Evolutionary conservation across 371 early-diverging fungal species (phyloP).

Genomic region (Lichtheimia corymbifera): DNA sequence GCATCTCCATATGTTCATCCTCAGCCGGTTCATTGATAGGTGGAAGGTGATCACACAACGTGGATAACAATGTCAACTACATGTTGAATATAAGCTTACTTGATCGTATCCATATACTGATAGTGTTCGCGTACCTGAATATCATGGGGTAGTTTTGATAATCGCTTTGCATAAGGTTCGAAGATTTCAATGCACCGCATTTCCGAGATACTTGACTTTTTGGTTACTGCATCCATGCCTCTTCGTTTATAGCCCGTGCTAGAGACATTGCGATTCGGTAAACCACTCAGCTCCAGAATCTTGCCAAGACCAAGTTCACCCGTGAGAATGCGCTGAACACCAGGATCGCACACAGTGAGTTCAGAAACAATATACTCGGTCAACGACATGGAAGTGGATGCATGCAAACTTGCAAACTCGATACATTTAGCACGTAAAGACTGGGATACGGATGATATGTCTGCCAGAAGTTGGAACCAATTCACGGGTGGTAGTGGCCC

Average conservation of each 20-base stretch:
- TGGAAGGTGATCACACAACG: conserved; percentile 27
- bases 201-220: conserved; percentile 42
- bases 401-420: conserved; percentile 51
- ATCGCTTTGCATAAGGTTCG: conserved; percentile 22
- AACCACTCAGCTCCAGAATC: conserved; percentile 47
- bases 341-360: conserved; percentile 11
- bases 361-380: conserved; percentile 55
- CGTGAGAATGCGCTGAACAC: conserved; percentile 15
- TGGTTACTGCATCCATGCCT: conserved; percentile 56
- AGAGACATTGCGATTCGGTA: conserved; percentile 15
- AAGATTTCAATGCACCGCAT: conserved; percentile 49
- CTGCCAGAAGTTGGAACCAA: conserved; percentile 51
- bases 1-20: conserved; percentile 18
- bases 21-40: not conserved
- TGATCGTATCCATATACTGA: not conserved
- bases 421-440: conserved; percentile 27
- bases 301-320: conserved; percentile 50
- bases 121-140: conserved; percentile 8
- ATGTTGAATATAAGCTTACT: not conserved
- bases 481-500: conserved; percentile 62
- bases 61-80: conserved; percentile 21
- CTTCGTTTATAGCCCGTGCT: conserved; percentile 40
- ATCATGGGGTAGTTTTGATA: conserved; percentile 12
- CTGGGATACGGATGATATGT: conserved; percentile 30
- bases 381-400: conserved; percentile 54